Base-by-base conservation (phyloP, 495 filamentous ascomycete genomes). In the Aspergillus funiculosus region DNA sequence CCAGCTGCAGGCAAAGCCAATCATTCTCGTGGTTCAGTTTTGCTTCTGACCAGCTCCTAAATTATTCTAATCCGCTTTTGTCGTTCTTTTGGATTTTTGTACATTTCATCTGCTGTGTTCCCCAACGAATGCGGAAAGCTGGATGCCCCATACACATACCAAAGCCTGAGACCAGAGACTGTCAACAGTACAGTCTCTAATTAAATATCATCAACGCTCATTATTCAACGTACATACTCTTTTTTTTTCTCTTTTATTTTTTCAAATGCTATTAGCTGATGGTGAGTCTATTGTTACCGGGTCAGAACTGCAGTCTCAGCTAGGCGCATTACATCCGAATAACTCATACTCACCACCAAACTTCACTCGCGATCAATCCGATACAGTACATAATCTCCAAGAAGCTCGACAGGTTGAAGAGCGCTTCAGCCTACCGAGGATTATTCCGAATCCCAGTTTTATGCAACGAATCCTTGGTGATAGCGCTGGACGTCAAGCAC, bases 61-160 rank as follows among this genome's bases (percentile, higher is more conserved):
- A 43, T 39, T 18, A 7, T 39, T 13, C 24, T 26, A n/a, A 38
- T 19, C 4, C 11, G 28, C 13, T 35, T 35, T 34, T 34, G 35
- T n/a, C 28, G 26, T 14, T 15, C 11, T 7, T 48, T 18, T 17
- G 21, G 34, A 28, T 29, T 46, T 29, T 24, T 25, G 36, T 24
- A 21, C 22, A 22, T n/a, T 36, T 31, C 19, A 32, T 44, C 39
- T 39, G 30, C 39, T 37, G 37, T 27, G n/a, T n/a, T 43, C 18
- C 30, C 30, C 36, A 42, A 41, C 49, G 49, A 30, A 52, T 52
- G 49, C 49, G 43, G 43, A 52, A 52, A 22, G 17, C 10, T 39
- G 34, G 22, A 32, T 21, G 27, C 21, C 45, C 17, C 34, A 32
- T 32, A 22, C 21, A 29, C 50, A 37, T 44, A 22, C 39, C 32